Conservation (phyloP, 202 grass and related monocot species). For the Brachypodium distachyon region DNA sequence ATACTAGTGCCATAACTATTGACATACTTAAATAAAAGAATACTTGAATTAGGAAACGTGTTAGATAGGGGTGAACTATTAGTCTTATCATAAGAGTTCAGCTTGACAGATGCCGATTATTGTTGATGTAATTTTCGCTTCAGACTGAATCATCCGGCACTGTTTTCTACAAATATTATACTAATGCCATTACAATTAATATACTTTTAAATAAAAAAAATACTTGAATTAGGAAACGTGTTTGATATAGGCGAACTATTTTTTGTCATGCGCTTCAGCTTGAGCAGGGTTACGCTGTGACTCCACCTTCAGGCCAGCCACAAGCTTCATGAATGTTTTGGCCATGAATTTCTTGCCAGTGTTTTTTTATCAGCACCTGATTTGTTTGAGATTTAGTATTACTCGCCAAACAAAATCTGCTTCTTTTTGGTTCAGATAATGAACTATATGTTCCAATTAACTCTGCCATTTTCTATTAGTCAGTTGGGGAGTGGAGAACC, state of each 20-base stretch:
- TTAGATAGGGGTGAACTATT: background rate
- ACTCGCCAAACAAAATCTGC: background rate
- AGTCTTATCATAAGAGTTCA: background rate
- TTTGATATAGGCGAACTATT: background rate
- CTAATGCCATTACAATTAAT: background rate
- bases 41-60: background rate
- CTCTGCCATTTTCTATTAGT: background rate
- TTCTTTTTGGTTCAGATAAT: background rate
- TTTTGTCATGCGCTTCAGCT: background rate
- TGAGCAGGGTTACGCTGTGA: background rate
- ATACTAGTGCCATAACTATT: background rate
- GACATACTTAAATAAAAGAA: background rate
- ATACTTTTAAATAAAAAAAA: constrained; percentile 2
- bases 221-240: background rate
- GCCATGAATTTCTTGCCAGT: background rate
- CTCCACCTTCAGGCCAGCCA: background rate
- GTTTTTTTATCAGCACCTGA: background rate
- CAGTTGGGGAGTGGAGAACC: background rate
- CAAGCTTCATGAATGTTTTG: background rate
- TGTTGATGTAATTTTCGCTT: background rate
- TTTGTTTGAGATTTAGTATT: background rate
- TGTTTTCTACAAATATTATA: background rate
- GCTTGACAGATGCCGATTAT: background rate
- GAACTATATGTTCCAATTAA: background rate
- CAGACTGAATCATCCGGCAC: background rate